Percentiles rank a stretch among this genome's conserved stretches.
Conservation (phyloP, 2,329 filamentous ascomycete species). For the Aureobasidium sp. region DNA sequence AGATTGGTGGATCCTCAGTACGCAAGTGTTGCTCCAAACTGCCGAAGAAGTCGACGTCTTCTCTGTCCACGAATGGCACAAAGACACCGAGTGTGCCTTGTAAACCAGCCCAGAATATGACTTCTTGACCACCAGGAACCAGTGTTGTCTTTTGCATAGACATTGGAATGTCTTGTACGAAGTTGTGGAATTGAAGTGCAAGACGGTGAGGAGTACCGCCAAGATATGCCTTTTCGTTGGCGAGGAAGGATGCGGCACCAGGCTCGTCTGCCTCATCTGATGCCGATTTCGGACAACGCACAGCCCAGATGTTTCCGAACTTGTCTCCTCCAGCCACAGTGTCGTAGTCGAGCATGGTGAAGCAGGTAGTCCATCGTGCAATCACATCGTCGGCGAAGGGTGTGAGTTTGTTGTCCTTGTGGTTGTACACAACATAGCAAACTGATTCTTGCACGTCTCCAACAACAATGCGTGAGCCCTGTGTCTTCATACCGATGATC, state of each 20-base stretch:
- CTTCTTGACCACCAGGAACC: conserved; percentile 83
- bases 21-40: conserved; percentile 83
- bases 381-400: conserved; percentile 89
- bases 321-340: conserved; percentile 92
- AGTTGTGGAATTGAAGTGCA: conserved; percentile 81
- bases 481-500: conserved; percentile 81
- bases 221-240: conserved; percentile 83
- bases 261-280: conserved; percentile 90
- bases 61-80: conserved; percentile 82
- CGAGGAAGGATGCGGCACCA: conserved; percentile 80
- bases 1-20: conserved; percentile 76
- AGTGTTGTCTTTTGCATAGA: conserved; percentile 83
- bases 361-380: conserved; percentile 82
- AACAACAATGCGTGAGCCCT: conserved; percentile 84
- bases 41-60: conserved; percentile 98
- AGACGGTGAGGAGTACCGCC: conserved; percentile 82
- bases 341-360: conserved; percentile 95
- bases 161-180: conserved; percentile 84
- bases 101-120: conserved; percentile 87
- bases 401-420: conserved; percentile 82
- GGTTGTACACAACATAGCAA: conserved; percentile 89
- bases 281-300: conserved; percentile 78
- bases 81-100: conserved; percentile 92
- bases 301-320: conserved; percentile 92
- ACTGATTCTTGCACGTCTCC: conserved; percentile 90